Evolutionary conservation across 495 filamentous ascomycete genomes (phyloP), one percentile per base, ranked within the genome.

Genomic region (Xylaria curta): DNA sequence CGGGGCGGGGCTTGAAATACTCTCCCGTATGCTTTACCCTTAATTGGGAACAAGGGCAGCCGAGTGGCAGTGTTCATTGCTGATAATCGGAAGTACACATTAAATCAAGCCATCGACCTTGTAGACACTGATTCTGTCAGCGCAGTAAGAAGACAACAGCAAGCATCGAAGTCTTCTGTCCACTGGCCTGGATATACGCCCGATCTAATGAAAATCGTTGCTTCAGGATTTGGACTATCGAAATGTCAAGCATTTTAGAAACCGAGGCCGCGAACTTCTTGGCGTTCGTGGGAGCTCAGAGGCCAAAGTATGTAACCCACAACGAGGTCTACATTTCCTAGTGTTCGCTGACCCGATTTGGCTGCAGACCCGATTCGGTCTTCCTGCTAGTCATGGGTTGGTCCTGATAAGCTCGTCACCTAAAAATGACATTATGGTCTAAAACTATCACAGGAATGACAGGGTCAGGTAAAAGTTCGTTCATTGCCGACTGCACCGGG

Each of bases 381-480:
- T 66, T 66, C 8, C 1, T 66, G 17, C 63, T 66, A 17, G 19
- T 66, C 7, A 66, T 66, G 28, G 63, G 63, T 66, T n/a, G 2
- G 31, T 66, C 13, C 5, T 21, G 38, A 1, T 51, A 0, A 53
- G 19, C 24, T 4, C 0, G 8, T 13, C 38, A 40, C 15, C 7
- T 6, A 19, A 28, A 36, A 51, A 36, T 0, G 17, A 66, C 36
- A 10, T 2, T 2, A 2, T 24, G 8, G 9, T 71, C 49, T 51
- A 71, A n/a, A 40, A 74, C 79, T 5, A 76, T 84, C 10, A 84
- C 84, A 82, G 83, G 85, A 4, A 70, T 78, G 9, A 82, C 82
- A 2, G 81, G 82, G 4, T 66, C 73, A 3, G 82, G 82, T 21
- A 85, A 84, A 67, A 82, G 77, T 59, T 78, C 73, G 31, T 84